A percentile compares a stretch with the other conserved stretches of the same genome.
phyloP scores from a whole-genome alignment of 176 grass and related monocot genomes.

The Bothriochloa decipiens region DNA sequence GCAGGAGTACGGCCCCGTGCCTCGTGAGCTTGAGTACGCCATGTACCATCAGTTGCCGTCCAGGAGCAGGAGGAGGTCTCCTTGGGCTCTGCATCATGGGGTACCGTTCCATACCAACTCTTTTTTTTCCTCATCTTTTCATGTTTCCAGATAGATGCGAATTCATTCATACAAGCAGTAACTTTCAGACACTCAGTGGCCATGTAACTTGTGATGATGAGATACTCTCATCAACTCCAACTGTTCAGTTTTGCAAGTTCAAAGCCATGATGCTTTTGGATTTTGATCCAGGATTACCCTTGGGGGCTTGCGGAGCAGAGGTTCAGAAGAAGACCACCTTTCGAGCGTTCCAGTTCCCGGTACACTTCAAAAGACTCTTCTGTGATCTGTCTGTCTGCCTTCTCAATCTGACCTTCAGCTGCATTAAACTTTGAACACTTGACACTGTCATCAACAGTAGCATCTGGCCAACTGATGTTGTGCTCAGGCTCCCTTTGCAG shows the following conservation, averaged over 20 bases:
- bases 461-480: neutral
- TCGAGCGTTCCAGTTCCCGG: slow-evolving; percentile 12
- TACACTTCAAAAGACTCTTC: neutral
- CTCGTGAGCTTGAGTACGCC: slow-evolving; percentile 28
- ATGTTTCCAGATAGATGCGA: too few species aligned
- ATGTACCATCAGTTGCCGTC: slow-evolving; percentile 20
- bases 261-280: neutral
- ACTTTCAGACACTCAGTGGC: too few species aligned
- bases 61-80: slow-evolving; percentile 12
- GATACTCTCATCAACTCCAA: neutral
- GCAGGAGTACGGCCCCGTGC: slow-evolving; percentile 30
- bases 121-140: too few species aligned
- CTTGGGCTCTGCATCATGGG: slow-evolving; percentile 35
- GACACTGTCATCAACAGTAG: neutral
- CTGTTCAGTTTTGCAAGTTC: neutral
- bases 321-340: slow-evolving; percentile 14
- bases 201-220: neutral
- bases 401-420: neutral
- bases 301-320: slow-evolving; percentile 22
- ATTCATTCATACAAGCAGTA: too few species aligned
- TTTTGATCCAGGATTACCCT: slow-evolving; percentile 26
- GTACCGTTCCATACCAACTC: neutral
- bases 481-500: slow-evolving; percentile 5
- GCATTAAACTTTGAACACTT: neutral
- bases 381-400: too few species aligned